A percentile compares a stretch with the other conserved stretches of the same genome.
Conservation (phyloP, 129 eudicot genomes). For the Flaveria brownii region DNA sequence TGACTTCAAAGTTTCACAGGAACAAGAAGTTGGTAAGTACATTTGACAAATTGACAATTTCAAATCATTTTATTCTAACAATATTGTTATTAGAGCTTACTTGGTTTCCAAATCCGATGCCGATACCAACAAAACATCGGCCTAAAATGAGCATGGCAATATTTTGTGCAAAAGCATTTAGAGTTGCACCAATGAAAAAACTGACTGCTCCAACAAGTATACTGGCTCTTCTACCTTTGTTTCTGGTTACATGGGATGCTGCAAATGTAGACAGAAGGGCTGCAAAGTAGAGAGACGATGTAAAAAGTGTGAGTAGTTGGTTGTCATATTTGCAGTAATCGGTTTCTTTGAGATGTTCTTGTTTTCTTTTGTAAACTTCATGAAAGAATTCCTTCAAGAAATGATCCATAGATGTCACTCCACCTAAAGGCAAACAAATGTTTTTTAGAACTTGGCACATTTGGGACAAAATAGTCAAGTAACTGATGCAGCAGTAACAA, state of each 20-base stretch:
- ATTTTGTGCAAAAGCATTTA: slow-evolving; percentile 68
- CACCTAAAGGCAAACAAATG: slow-evolving; percentile 47
- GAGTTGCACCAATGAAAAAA: slow-evolving; percentile 63
- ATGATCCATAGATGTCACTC: slow-evolving; percentile 96
- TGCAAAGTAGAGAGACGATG: slow-evolving; percentile 79
- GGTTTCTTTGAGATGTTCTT: slow-evolving; percentile 65
- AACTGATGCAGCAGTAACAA: background rate
- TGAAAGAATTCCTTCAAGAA: slow-evolving; percentile 80
- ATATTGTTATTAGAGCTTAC: slow-evolving; percentile 38
- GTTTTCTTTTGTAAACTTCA: slow-evolving; percentile 57
- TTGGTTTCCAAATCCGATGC: slow-evolving; percentile 87
- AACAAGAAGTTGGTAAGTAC: slow-evolving; percentile 16
- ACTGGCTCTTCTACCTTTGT: slow-evolving; percentile 68
- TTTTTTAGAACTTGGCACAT: slow-evolving; percentile 41
- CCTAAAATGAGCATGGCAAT: slow-evolving; percentile 75
- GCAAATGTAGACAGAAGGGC: slow-evolving; percentile 73
- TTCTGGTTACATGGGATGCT: slow-evolving; percentile 72
- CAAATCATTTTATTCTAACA: background rate
- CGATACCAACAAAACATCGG: slow-evolving; percentile 67
- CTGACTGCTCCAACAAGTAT: slow-evolving; percentile 71
- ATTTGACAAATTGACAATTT: background rate
- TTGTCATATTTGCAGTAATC: slow-evolving; percentile 90
- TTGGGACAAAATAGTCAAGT: background rate
- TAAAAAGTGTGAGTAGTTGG: slow-evolving; percentile 80
- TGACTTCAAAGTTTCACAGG: slow-evolving; percentile 45